phyloP scores from a whole-genome alignment of 495 filamentous ascomycete genomes.

The Pyrenula massariospora region DNA sequence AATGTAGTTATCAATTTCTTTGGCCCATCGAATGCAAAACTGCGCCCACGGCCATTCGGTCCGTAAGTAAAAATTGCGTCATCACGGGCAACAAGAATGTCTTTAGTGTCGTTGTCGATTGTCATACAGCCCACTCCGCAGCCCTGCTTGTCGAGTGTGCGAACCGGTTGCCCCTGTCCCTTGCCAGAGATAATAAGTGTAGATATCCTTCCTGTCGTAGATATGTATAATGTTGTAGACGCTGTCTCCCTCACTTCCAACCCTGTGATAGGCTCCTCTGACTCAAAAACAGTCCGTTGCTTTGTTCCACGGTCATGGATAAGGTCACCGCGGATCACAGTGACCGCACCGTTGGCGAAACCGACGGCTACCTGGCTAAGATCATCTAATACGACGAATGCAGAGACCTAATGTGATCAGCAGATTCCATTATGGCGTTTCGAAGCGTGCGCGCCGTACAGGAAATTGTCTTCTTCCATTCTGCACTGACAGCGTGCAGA shows the following conservation, averaged over 20 bases:
- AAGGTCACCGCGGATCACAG: slow-evolving; percentile 83
- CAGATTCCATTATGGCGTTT: not conserved
- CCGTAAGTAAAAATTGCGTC: slow-evolving; percentile 95
- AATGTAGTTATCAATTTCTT: slow-evolving; percentile 75
- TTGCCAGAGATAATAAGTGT: slow-evolving; percentile 76
- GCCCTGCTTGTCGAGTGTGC: slow-evolving; percentile 75
- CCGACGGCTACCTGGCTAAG: slow-evolving; percentile 87
- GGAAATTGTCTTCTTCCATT: slow-evolving; percentile 92
- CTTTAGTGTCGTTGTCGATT: slow-evolving; percentile 61
- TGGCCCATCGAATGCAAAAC: slow-evolving; percentile 78
- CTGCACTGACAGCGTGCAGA: slow-evolving; percentile 72
- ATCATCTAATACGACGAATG: slow-evolving; percentile 75
- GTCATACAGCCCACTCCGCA: slow-evolving; percentile 92
- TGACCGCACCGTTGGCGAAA: slow-evolving; percentile 91
- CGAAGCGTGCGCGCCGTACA: slow-evolving; percentile 26
- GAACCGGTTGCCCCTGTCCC: slow-evolving; percentile 80
- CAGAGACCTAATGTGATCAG: slow-evolving; percentile 59
- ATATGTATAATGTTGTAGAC: slow-evolving; percentile 73
- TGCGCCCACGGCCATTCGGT: slow-evolving; percentile 69
- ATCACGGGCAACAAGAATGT: slow-evolving; percentile 81
- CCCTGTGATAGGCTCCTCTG: slow-evolving; percentile 90
- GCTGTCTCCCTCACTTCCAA: slow-evolving; percentile 61
- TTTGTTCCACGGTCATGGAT: slow-evolving; percentile 94
- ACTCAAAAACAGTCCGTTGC: slow-evolving; percentile 92
- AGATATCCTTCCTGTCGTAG: slow-evolving; percentile 80